phyloP scores from a whole-genome alignment of 139 green algal genomes.

The Protoeuglena noctilucae region DNA sequence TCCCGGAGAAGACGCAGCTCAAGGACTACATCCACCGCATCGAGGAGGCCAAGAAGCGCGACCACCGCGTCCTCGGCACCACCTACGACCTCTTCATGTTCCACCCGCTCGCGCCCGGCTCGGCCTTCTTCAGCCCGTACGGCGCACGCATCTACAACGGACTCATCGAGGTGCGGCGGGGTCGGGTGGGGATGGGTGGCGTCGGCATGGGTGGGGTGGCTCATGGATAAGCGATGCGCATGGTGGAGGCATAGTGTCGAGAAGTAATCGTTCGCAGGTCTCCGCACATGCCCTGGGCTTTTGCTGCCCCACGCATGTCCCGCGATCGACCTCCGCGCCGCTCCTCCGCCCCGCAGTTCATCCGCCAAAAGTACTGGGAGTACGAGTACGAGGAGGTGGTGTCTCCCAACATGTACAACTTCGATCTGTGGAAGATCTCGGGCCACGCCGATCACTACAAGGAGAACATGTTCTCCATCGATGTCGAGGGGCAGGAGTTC shows the following conservation, averaged over 20 bases:
- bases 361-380: constrained; percentile 88
- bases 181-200: no score
- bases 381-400: constrained; percentile 95
- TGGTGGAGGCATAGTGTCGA: no score
- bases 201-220: no score
- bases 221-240: no score
- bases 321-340: no score
- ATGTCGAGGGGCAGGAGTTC: constrained; percentile 87
- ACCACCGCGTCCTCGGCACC: constrained; percentile 80
- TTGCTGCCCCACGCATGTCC: no score
- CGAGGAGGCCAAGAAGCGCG: constrained; percentile 92
- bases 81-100: constrained; percentile 94
- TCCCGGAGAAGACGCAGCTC: constrained; percentile 80
- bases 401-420: constrained; percentile 97
- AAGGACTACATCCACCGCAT: constrained; percentile 88
- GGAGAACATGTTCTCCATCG: constrained; percentile 95
- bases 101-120: constrained; percentile 71
- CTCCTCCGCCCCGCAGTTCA: constrained; percentile 28
- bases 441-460: constrained; percentile 95
- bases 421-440: constrained; percentile 86
- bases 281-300: no score
- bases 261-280: no score
- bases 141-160: constrained; percentile 87
- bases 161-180: no score
- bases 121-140: constrained; percentile 85